Percentiles rank a stretch among this genome's conserved stretches.
Evolutionary conservation across 495 filamentous ascomycete genomes (phyloP).

Genomic region (Trichoderma erinaceum): DNA sequence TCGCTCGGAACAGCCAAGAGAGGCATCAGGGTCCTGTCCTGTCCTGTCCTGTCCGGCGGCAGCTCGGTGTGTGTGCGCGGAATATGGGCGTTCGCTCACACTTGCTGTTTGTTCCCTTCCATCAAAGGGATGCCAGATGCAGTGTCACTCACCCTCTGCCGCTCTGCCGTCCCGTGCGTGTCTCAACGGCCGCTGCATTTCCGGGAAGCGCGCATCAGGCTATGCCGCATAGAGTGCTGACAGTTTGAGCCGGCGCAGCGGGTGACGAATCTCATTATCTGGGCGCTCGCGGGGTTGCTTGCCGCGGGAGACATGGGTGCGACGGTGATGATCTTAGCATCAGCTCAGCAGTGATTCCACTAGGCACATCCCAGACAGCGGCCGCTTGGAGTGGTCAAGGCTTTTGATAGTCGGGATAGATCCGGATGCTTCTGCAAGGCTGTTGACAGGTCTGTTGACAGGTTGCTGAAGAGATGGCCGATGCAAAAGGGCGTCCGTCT

Average conservation of each 20-base stretch:
- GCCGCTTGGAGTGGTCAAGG: not conserved
- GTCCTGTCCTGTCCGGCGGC: not conserved
- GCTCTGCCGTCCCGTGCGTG: not conserved
- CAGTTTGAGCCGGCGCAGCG: not conserved
- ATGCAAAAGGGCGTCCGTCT: not conserved
- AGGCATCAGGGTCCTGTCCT: not conserved
- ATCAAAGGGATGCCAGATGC: too few relatives aligned
- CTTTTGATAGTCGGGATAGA: not conserved
- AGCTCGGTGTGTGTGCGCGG: not conserved
- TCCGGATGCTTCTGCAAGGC: not conserved
- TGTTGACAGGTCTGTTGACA: not conserved
- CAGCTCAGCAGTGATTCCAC: too few relatives aligned
- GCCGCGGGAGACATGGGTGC: conserved; percentile 4
- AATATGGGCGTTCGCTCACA: not conserved
- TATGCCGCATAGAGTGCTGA: conserved; percentile 12
- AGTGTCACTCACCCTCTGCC: not conserved
- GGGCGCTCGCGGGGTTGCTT: not conserved
- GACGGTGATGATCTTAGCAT: not conserved
- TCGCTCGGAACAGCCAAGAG: not conserved
- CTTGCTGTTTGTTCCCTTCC: too few relatives aligned
- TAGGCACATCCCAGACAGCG: not conserved
- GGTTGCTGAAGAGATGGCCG: too few relatives aligned
- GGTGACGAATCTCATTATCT: conserved; percentile 4
- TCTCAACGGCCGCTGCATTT: not conserved
- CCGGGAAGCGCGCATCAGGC: not conserved